Evolutionary conservation across 306 rosid genomes (phyloP).

Genomic region (Lupinus albus): DNA sequence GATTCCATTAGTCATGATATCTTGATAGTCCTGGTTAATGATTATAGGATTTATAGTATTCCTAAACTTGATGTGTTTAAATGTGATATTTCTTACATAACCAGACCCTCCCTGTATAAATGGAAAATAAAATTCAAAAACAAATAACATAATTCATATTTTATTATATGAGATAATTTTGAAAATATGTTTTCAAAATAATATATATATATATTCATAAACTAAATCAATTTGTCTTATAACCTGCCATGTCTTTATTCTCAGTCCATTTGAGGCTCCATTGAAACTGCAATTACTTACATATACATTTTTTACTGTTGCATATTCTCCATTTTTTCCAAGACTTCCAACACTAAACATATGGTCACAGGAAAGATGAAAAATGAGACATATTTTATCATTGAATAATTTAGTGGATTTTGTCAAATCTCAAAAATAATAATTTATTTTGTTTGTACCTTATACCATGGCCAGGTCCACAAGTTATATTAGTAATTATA

Average conservation of each 20-base stretch:
- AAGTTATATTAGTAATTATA: conserved; percentile 25
- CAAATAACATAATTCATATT: too few relatives aligned
- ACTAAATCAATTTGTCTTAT: not conserved
- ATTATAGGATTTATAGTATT: too few relatives aligned
- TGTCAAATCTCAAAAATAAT: not conserved
- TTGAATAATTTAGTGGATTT: not conserved
- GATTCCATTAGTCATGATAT: too few relatives aligned
- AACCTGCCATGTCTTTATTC: conserved; percentile 42
- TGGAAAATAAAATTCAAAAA: too few relatives aligned
- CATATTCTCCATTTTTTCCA: conserved; percentile 13
- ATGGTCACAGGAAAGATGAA: too few relatives aligned
- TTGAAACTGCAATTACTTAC: conserved; percentile 31
- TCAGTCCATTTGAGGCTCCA: conserved; percentile 29
- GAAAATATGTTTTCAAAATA: too few relatives aligned
- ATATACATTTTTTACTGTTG: conserved; percentile 10
- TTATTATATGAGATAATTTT: too few relatives aligned
- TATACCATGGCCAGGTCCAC: conserved; percentile 51
- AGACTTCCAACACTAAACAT: conserved; percentile 41
- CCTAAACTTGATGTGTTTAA: too few relatives aligned
- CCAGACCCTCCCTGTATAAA: too few relatives aligned
- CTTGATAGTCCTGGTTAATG: too few relatives aligned
- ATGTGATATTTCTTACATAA: too few relatives aligned
- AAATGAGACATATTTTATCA: not conserved
- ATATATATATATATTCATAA: too few relatives aligned
- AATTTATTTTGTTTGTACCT: conserved; percentile 30